A percentile compares a stretch with the other conserved stretches of the same genome.
Evolutionary conservation across 768 basidiomycete species (phyloP).

Genomic region (Crepidotus variabilis): DNA sequence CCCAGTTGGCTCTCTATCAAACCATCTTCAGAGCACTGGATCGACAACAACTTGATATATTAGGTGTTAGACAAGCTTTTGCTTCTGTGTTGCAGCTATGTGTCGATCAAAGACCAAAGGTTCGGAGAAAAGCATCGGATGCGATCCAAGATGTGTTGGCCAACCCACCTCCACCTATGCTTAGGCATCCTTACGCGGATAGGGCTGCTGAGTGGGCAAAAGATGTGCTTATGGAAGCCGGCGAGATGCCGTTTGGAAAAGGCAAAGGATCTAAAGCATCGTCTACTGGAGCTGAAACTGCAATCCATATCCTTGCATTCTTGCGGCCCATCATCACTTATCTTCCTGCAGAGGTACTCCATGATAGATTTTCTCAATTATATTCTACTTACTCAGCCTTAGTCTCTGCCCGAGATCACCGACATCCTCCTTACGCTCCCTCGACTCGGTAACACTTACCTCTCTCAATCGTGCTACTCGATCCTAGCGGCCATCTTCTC

Average conservation of each 20-base stretch:
- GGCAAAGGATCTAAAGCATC: constrained; percentile 52
- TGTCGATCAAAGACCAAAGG: constrained; percentile 89
- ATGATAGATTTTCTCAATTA: constrained; percentile 24
- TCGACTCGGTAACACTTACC: constrained; percentile 82
- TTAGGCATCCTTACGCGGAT: constrained; percentile 82
- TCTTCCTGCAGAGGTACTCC: constrained; percentile 62
- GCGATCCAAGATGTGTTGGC: constrained; percentile 74
- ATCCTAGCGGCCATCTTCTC: constrained; percentile 80
- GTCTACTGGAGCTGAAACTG: constrained; percentile 64
- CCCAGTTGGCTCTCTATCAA: constrained; percentile 77
- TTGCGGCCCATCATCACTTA: constrained; percentile 56
- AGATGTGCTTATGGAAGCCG: constrained; percentile 61
- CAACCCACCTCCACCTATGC: constrained; percentile 71
- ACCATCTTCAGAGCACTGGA: constrained; percentile 69
- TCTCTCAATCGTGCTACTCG: constrained; percentile 85
- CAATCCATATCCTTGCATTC: constrained; percentile 74
- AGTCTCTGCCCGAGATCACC: constrained; percentile 74
- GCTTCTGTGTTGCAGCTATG: constrained; percentile 79
- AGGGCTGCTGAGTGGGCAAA: constrained; percentile 79
- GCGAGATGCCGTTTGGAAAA: constrained; percentile 56
- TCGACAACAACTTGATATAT: constrained; percentile 61
- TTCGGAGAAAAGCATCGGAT: constrained; percentile 87
- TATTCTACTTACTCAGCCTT: background rate
- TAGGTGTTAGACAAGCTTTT: constrained; percentile 76
- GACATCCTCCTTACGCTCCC: constrained; percentile 76